Percentiles rank a stretch among this genome's conserved stretches.
Evolutionary conservation across 805 yeast species (phyloP).

Genomic region (Teunomyces aglyptinius): DNA sequence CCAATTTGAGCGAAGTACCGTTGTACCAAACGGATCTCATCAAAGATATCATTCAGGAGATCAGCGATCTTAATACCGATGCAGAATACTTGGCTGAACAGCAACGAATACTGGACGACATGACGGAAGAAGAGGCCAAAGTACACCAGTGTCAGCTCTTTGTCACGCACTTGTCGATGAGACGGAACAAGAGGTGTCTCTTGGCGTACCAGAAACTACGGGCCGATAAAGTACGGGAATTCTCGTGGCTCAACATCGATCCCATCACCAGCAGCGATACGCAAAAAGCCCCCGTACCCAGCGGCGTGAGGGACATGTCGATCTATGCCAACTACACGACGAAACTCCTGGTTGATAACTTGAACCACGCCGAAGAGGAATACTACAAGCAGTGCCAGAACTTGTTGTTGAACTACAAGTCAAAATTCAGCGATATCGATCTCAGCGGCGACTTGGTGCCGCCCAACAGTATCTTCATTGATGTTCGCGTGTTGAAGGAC

Average conservation of each 20-base stretch:
- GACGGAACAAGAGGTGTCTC: slow-evolving; percentile 86
- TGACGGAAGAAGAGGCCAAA: slow-evolving; percentile 37
- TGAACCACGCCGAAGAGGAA: slow-evolving; percentile 78
- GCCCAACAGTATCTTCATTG: slow-evolving; percentile 87
- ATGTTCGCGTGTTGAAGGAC: slow-evolving; percentile 87
- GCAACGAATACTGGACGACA: slow-evolving; percentile 16
- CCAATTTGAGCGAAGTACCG: slow-evolving; percentile 62
- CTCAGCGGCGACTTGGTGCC: slow-evolving; percentile 87
- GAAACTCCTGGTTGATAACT: slow-evolving; percentile 40
- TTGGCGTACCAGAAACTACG: slow-evolving; percentile 79
- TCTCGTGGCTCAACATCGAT: slow-evolving; percentile 71
- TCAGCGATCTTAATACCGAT: slow-evolving; percentile 57
- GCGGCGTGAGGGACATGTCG: slow-evolving; percentile 10
- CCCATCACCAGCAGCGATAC: slow-evolving; percentile 20
- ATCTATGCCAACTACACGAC: slow-evolving; percentile 22
- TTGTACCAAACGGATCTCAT: slow-evolving; percentile 71
- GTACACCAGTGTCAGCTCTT: slow-evolving; percentile 62
- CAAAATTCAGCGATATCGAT: slow-evolving; percentile 78
- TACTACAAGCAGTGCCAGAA: slow-evolving; percentile 72
- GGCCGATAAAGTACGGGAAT: slow-evolving; percentile 60
- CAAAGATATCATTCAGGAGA: slow-evolving; percentile 68
- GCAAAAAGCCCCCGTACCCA: not conserved
- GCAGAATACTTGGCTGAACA: slow-evolving; percentile 47
- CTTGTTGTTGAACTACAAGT: slow-evolving; percentile 70
- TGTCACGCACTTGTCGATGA: slow-evolving; percentile 71